Evolutionary conservation across 306 rosid genomes (phyloP).

Genomic region (Cicer arietinum): DNA sequence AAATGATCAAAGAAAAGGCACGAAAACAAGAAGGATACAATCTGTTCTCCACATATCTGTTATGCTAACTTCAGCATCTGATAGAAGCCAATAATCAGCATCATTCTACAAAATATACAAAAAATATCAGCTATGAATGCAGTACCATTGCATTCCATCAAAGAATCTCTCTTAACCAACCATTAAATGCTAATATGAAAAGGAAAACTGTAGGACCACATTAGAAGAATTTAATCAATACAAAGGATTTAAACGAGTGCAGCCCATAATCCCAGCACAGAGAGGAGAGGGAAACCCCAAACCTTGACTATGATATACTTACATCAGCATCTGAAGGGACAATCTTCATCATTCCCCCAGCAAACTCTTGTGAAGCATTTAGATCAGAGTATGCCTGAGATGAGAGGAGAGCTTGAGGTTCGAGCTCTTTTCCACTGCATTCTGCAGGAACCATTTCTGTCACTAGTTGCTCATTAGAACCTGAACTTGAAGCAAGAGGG

Average conservation of each 20-base stretch:
- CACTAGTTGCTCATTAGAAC: conserved; percentile 66
- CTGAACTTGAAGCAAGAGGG: conserved; percentile 84
- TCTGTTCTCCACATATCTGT: conserved; percentile 98
- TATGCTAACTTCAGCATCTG: conserved; percentile 95
- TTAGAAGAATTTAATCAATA: conserved; percentile 20
- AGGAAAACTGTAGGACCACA: conserved; percentile 9
- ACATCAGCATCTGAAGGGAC: conserved; percentile 95
- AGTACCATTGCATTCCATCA: conserved; percentile 5
- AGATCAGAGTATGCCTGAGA: conserved; percentile 68
- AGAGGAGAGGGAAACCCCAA: conserved; percentile 11
- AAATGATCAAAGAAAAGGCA: conserved; percentile 34
- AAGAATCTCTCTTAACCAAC: conserved; percentile 22
- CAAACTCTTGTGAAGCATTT: conserved; percentile 69
- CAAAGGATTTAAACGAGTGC: conserved; percentile 9
- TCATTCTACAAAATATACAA: conserved; percentile 70
- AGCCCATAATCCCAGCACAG: conserved; percentile 15
- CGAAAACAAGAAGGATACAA: conserved; percentile 64
- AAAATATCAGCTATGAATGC: conserved; percentile 40
- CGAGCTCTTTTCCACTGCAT: conserved; percentile 58
- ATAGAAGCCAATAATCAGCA: conserved; percentile 97
- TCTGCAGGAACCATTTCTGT: conserved; percentile 62
- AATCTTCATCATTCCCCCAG: conserved; percentile 96
- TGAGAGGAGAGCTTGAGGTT: conserved; percentile 62
- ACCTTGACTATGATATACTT: conserved; percentile 51
- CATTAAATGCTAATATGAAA: conserved; percentile 1